Conservation (phyloP, 2,329 filamentous ascomycete genomes). For the Pseudogymnoascus pannorum region DNA sequence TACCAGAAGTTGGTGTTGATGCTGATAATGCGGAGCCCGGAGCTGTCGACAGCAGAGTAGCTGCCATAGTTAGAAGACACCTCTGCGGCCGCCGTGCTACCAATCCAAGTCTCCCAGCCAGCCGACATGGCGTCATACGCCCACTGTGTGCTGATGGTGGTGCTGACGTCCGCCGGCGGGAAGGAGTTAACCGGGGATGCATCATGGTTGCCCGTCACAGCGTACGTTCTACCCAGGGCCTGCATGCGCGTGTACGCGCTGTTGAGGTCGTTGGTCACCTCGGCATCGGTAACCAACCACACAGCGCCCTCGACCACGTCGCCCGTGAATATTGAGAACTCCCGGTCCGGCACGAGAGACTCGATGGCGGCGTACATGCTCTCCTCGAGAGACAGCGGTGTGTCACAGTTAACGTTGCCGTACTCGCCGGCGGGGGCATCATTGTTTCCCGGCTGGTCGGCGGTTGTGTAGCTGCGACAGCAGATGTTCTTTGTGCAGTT, state of each 20-base stretch:
- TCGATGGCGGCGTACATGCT: constrained; percentile 33
- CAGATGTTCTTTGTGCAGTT: constrained; percentile 37
- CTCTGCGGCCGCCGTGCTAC: constrained; percentile 22
- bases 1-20: constrained; percentile 38
- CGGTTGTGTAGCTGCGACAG: constrained; percentile 31
- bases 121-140: constrained; percentile 31
- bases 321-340: constrained; percentile 34
- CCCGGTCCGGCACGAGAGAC: constrained; percentile 24
- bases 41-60: constrained; percentile 28
- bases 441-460: constrained; percentile 31
- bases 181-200: constrained; percentile 30
- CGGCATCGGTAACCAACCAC: constrained; percentile 30
- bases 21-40: constrained; percentile 34
- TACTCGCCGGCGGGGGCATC: constrained; percentile 31
- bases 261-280: constrained; percentile 30
- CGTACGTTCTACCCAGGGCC: constrained; percentile 28
- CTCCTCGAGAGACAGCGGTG: constrained; percentile 31
- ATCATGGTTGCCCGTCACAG: constrained; percentile 35
- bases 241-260: constrained; percentile 30
- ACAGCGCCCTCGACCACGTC: constrained; percentile 35
- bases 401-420: constrained; percentile 33
- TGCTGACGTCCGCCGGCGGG: constrained; percentile 25
- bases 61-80: constrained; percentile 28
- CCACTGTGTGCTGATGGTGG: constrained; percentile 30
- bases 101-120: constrained; percentile 30